Evolutionary conservation across 208 protist species (phyloP), one percentile per base, ranked within the genome.

Genomic region (Acanthamoeba rhysodes): DNA sequence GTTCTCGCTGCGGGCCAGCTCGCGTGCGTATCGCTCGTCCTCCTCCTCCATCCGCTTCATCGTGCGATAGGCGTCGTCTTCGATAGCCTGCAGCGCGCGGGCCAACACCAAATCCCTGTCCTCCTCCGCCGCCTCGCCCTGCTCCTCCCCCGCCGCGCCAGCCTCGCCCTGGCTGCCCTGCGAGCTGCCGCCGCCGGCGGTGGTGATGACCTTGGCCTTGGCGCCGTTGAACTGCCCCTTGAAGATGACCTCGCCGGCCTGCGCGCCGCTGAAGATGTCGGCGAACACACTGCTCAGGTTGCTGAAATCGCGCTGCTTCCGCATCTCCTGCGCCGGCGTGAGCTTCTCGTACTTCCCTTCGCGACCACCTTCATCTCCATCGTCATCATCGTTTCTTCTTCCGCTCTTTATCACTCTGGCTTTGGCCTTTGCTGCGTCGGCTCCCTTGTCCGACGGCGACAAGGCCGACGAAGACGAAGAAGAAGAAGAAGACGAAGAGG

Each of bases 51-150:
- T 72, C 12, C 45, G 34, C 62, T 93, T 93, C 29, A 93, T 93
- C 34, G 32, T 57, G 37, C 32, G 18, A 22, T 78, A 93, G 62
- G 87, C 87, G 18, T 93, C 87, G 45, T 93, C 87, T 50, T 93
- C 87, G 20, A 93, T 93, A 45, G 87, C 87, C 62, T 93, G 87
- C 87, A 93, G 87, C n/a, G 87, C 87, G 8, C 57, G 57, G 14
- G 87, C 87, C 59, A 93, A 32, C 9, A 78, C 66, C 64, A 93
- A 18, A 27, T 93, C 87, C n/a, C 10, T 57, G 45, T 93, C 66
- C 57, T 76, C 87, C 2, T 76, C 62, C 22, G 5, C 32, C 55
- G 24, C 24, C 41, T 72, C 55, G 8, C 55, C 62, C 37, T 92
- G 32, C 9, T n/a, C 76, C 76, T 85, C 10, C 20, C 22, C 48